phyloP scores from a whole-genome alignment of 2,329 filamentous ascomycete species.

The Fonsecaea nubica region DNA sequence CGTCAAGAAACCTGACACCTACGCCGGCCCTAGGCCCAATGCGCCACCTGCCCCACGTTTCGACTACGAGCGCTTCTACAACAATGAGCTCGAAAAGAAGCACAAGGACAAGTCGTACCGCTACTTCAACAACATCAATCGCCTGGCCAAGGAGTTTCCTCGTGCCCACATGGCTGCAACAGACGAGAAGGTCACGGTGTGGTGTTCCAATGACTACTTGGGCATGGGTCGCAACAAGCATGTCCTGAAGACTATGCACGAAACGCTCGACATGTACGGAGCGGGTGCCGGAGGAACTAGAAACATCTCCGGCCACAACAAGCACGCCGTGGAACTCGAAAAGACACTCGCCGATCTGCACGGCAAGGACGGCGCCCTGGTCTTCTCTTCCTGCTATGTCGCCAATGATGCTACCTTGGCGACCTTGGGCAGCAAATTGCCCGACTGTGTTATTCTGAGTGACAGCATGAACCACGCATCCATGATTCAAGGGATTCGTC shows the following conservation, averaged over 20 bases:
- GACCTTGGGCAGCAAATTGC: constrained; percentile 94
- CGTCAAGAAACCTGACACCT: constrained; percentile 37
- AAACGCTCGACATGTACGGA: constrained; percentile 92
- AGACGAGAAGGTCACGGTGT: constrained; percentile 90
- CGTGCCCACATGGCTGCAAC: constrained; percentile 85
- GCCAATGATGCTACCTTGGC: constrained; percentile 97
- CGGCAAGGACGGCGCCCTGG: constrained; percentile 86
- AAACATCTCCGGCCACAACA: constrained; percentile 98
- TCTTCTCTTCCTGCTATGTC: constrained; percentile 98
- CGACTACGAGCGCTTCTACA: constrained; percentile 90
- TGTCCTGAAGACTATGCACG: constrained; percentile 90
- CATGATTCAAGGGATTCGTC: constrained; percentile 98
- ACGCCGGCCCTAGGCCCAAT: constrained; percentile 54
- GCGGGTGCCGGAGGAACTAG: constrained; percentile 93
- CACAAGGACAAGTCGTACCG: constrained; percentile 99
- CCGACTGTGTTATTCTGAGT: constrained; percentile 95
- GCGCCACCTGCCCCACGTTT: constrained; percentile 68
- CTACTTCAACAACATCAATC: constrained; percentile 99
- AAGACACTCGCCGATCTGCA: constrained; percentile 83
- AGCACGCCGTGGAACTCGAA: constrained; percentile 87
- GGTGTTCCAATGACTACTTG: constrained; percentile 99
- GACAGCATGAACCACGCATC: constrained; percentile 97
- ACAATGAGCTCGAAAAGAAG: constrained; percentile 91
- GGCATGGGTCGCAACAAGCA: constrained; percentile 93
- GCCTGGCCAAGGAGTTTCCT: constrained; percentile 93